Base-by-base conservation (phyloP, 164 flowering plant species). In the Magnolia kwangsiensis region DNA sequence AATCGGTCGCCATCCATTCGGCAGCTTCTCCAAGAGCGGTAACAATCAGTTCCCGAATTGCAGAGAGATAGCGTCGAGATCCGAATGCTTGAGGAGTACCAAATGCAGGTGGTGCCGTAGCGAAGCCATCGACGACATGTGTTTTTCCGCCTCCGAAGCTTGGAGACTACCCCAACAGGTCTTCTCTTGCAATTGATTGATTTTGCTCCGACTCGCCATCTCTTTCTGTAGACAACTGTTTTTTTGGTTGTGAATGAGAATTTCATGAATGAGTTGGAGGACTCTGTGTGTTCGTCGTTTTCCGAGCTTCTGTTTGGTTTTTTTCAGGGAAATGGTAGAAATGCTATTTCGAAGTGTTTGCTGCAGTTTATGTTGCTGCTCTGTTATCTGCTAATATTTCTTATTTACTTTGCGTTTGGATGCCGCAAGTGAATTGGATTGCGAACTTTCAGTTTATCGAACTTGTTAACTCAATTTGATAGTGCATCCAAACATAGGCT, bases 51-150 rank as follows among this genome's bases (percentile, higher is more conserved):
- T 77, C 78, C 82, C 80, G 1, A 79, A 76, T 29, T 91, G 92
- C 74, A 65, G 69, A 63, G 84, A 87, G 1, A 63, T 82, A 74
- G 76, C 51, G 27, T 76, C 85, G 66, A 84, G 76, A 78, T 84
- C 87, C 51, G 84, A 88, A 59, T 91, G 93, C 80, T 7, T 76
- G 51, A 82, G 71, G 83, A 82, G 72, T 71, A 74, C 82, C 0
- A 87, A 76, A 71, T 91, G 96, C 80, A 69, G 86, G 61, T 90
- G 96, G 93, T 91, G 93, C 82, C 80, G 81, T 13, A 90, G 96
- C 76, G 87, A 86, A 9, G 81, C 72, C 69, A 82, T 91, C 21
- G 93, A 90, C 67, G 91, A 89, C 72, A 83, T 80, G 83, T 91
- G 96, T 81, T 89, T 89, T 78, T 71, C 81, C 67, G 83, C 84